Base-by-base conservation (phyloP, 495 filamentous ascomycete genomes). In the Penicillium ucsense region DNA sequence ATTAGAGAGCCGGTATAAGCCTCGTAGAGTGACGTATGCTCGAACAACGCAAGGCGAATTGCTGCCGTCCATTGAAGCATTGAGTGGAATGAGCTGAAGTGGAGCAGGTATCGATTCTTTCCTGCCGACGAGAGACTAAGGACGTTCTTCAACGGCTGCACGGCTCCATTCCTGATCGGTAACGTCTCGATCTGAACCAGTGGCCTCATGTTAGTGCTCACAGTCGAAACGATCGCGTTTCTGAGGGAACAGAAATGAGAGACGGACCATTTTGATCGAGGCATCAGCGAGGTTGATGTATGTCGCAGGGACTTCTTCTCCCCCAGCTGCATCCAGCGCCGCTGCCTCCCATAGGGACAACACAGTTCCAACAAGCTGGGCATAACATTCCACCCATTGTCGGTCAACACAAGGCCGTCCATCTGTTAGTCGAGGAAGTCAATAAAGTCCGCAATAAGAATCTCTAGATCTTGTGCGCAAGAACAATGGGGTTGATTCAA, bases 201-300 rank as follows among this genome's bases (percentile, higher is more conserved):
- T 34, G 30, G 20, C 5, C 6, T 28, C 12, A 28, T 35, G 40
- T 39, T 46, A 63, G 52, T 33, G 20, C 35, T 48, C 11, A 46
- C 4, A 3, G 11, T 27, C 9, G 4, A 8, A 47, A n/a, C 9
- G 11, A 8, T 8, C 11, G 8, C 31, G 43, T 49, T 69, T 43
- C 6, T 3, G 40, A 33, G 6, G 51, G 8, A 8, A 11, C 20
- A 1, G 20, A 20, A 20, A 20, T 20, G 20, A 20, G 20, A 20
- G 44, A 48, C 70, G 42, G 73, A 95, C 92, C 91, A 95, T 94
- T 60, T 91, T 95, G 57, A 99, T 86, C 1, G 91, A 94, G 8
- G 90, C 90, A 77, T 99, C 92, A 3, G 92, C 89, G 51, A 99
- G 72, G 64, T 99, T 99, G 59, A 99, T 85, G 64, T 95, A 99